These are phyloP conservation scores for Actinomucor elegans DNA, from an alignment of 371 early-diverging fungal species.

Conservation along the genomic window DNA sequence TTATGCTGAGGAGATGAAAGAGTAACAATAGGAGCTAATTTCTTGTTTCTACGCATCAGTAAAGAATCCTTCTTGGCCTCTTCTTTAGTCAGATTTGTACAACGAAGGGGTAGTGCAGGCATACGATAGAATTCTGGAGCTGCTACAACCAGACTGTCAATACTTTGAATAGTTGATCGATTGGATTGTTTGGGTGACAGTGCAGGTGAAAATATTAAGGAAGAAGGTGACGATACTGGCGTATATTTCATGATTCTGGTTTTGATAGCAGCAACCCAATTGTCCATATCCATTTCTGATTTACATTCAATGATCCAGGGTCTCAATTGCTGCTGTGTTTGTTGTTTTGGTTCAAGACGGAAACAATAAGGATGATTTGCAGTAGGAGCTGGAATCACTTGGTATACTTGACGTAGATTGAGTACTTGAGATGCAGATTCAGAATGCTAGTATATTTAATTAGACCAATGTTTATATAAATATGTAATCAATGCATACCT, in stretches of 20 bases:
- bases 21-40: slow-evolving; percentile 20
- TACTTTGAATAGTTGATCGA: neutral
- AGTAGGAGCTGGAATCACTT: slow-evolving; percentile 12
- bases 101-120: slow-evolving; percentile 18
- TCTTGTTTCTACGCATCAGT: slow-evolving; percentile 19
- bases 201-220: neutral
- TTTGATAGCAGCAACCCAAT: slow-evolving; percentile 24
- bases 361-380: slow-evolving; percentile 15
- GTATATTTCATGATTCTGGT: slow-evolving; percentile 10
- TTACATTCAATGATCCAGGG: slow-evolving; percentile 30
- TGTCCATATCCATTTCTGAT: slow-evolving; percentile 19
- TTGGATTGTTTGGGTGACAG: neutral
- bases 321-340: neutral
- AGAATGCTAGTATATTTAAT: slow-evolving; percentile 20
- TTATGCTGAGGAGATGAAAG: neutral
- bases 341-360: slow-evolving; percentile 9
- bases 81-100: slow-evolving; percentile 13
- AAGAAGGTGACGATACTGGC: neutral
- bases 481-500: no score
- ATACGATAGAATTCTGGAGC: slow-evolving; percentile 13
- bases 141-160: neutral
- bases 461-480: no score
- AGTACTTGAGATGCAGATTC: slow-evolving; percentile 16
- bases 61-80: neutral
- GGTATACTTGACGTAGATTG: slow-evolving; percentile 11